A percentile compares a stretch with the other conserved stretches of the same genome.
Conservation (phyloP, 2,329 filamentous ascomycete genomes). For the Alternaria angustiovoidea region DNA sequence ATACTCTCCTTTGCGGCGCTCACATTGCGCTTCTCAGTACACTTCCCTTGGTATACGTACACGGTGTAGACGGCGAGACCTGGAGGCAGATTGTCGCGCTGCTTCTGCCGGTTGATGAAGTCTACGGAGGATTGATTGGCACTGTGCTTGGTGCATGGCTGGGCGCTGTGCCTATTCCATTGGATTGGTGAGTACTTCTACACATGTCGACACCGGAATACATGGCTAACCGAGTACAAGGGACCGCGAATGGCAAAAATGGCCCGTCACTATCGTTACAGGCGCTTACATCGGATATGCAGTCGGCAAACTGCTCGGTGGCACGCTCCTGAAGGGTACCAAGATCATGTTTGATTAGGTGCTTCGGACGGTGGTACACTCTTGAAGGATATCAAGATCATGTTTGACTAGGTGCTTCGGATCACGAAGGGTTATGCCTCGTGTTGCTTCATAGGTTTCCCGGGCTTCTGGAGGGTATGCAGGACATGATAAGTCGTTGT, state of each 20-base stretch:
- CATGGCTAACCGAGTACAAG: conserved; percentile 49
- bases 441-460: background rate
- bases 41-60: conserved; percentile 84
- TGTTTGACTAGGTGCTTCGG: conserved; percentile 47
- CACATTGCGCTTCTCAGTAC: conserved; percentile 82
- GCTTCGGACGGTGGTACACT: conserved; percentile 56
- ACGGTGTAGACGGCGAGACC: conserved; percentile 75
- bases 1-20: conserved; percentile 81
- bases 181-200: conserved; percentile 75
- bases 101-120: conserved; percentile 78
- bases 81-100: conserved; percentile 77
- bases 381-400: conserved; percentile 56
- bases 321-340: conserved; percentile 58
- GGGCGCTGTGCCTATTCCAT: conserved; percentile 90
- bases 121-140: conserved; percentile 83
- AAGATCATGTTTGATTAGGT: conserved; percentile 54
- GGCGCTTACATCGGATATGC: conserved; percentile 83
- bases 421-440: background rate
- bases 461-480: background rate
- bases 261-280: conserved; percentile 89
- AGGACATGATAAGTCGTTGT: too few species aligned
- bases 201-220: too few species aligned
- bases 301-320: conserved; percentile 70
- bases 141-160: conserved; percentile 85
- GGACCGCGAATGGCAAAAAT: conserved; percentile 98